These are phyloP conservation scores for Suhomyces terraborum DNA, from an alignment of 1,139 yeast species.

Conservation along the genomic window DNA sequence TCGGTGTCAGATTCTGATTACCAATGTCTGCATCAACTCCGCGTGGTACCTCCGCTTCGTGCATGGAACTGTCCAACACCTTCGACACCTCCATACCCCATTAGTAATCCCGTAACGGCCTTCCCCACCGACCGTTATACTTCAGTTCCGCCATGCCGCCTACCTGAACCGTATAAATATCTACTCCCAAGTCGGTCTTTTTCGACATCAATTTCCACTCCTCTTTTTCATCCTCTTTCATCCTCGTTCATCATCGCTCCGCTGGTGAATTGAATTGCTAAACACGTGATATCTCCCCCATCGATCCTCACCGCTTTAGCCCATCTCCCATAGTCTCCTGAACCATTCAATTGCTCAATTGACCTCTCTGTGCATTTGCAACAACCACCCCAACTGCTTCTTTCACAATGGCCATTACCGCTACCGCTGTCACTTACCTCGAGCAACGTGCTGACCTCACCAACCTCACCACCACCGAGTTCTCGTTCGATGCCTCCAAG, in stretches of 20 bases:
- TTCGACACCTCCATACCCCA: neutral
- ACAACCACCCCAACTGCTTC: neutral
- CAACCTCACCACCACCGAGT: constrained; percentile 17
- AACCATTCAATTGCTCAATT: neutral
- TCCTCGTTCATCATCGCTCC: no score
- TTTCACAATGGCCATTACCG: constrained; percentile 17
- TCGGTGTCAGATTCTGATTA: neutral
- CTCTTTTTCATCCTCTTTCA: neutral
- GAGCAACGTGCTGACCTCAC: constrained; percentile 20
- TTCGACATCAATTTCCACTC: neutral
- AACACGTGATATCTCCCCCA: no score
- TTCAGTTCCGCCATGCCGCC: no score
- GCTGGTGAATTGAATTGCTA: no score
- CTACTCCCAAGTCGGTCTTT: neutral
- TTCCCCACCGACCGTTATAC: neutral
- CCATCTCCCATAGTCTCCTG: neutral
- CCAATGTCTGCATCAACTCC: neutral
- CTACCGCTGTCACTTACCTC: constrained; percentile 30
- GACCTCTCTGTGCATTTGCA: neutral
- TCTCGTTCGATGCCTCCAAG: constrained; percentile 16
- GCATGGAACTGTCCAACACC: neutral
- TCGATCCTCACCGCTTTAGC: no score
- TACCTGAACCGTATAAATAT: neutral
- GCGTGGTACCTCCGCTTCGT: neutral
- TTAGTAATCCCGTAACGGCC: neutral